phyloP scores from a whole-genome alignment of 2,329 filamentous ascomycete genomes.

The Ascochyta pisi region DNA sequence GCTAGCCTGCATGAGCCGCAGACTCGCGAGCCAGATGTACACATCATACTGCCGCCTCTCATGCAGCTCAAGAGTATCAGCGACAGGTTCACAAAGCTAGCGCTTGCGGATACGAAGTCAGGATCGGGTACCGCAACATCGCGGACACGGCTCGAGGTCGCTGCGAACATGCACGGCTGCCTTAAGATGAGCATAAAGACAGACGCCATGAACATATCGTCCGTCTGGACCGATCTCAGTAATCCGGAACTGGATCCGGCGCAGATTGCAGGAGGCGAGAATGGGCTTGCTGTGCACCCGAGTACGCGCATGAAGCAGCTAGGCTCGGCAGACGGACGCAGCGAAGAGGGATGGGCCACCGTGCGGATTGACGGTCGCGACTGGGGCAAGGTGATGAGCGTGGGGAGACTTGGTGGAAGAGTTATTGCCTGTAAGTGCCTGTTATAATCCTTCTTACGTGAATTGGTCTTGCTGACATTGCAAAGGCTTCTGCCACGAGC shows the following conservation, averaged over 20 bases:
- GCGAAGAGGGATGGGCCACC: slow-evolving; percentile 84
- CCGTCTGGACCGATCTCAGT: slow-evolving; percentile 81
- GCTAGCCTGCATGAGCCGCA: slow-evolving; percentile 92
- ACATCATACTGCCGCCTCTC: slow-evolving; percentile 87
- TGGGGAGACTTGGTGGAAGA: slow-evolving; percentile 84
- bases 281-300: slow-evolving; percentile 76
- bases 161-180: slow-evolving; percentile 93
- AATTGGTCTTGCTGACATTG: slow-evolving; percentile 19
- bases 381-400: slow-evolving; percentile 93
- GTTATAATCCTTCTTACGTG: not conserved
- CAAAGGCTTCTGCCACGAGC: slow-evolving; percentile 73
- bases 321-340: slow-evolving; percentile 64
- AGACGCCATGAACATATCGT: slow-evolving; percentile 84
- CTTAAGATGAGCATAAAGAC: slow-evolving; percentile 80
- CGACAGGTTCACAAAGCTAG: slow-evolving; percentile 91
- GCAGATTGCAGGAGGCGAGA: slow-evolving; percentile 71
- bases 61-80: slow-evolving; percentile 92
- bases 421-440: slow-evolving; percentile 81
- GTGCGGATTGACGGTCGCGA: slow-evolving; percentile 92
- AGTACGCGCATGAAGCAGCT: slow-evolving; percentile 75
- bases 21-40: slow-evolving; percentile 89
- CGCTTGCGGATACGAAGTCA: slow-evolving; percentile 43
- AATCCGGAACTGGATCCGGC: slow-evolving; percentile 87
- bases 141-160: slow-evolving; percentile 74
- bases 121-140: slow-evolving; percentile 42